phyloP scores from a whole-genome alignment of 208 protist genomes.

The Trypanosoma boissoni region DNA sequence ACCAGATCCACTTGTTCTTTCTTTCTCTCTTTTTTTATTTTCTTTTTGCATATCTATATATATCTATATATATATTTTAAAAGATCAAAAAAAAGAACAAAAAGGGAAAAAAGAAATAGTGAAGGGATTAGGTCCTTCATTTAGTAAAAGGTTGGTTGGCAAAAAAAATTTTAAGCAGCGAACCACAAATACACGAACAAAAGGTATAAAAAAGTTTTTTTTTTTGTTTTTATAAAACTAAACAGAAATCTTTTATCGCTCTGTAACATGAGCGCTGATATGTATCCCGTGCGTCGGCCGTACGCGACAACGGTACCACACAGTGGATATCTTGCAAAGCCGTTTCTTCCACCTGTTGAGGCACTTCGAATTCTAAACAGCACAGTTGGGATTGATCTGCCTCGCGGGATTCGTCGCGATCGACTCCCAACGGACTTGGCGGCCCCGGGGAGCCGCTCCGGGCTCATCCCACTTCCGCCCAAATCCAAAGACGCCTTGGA shows the following conservation, averaged over 20 bases:
- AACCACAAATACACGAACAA: background rate
- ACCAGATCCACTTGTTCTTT: background rate
- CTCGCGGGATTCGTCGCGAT: slow-evolving; percentile 15
- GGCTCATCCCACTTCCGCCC: slow-evolving; percentile 1
- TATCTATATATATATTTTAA: background rate
- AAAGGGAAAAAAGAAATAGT: too few species aligned
- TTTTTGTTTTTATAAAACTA: background rate
- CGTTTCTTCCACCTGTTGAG: slow-evolving; percentile 41
- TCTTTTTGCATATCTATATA: background rate
- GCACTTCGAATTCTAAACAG: slow-evolving; percentile 58
- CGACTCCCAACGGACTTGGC: background rate
- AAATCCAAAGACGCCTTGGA: slow-evolving; percentile 1
- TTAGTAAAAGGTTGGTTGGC: too few species aligned
- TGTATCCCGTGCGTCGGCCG: slow-evolving; percentile 67
- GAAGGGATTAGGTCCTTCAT: too few species aligned
- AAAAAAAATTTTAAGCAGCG: background rate
- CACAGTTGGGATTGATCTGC: slow-evolving; percentile 52
- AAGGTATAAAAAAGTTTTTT: background rate
- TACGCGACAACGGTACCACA: slow-evolving; percentile 60
- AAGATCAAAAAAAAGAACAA: background rate
- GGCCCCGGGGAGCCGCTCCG: background rate
- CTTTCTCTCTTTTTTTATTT: slow-evolving; percentile 2
- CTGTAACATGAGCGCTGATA: background rate
- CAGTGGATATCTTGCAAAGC: slow-evolving; percentile 63
- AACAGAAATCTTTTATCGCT: background rate